Conservation (phyloP, 1,284 basidiomycete species). For the Leccinum olivaceoglutinosum region DNA sequence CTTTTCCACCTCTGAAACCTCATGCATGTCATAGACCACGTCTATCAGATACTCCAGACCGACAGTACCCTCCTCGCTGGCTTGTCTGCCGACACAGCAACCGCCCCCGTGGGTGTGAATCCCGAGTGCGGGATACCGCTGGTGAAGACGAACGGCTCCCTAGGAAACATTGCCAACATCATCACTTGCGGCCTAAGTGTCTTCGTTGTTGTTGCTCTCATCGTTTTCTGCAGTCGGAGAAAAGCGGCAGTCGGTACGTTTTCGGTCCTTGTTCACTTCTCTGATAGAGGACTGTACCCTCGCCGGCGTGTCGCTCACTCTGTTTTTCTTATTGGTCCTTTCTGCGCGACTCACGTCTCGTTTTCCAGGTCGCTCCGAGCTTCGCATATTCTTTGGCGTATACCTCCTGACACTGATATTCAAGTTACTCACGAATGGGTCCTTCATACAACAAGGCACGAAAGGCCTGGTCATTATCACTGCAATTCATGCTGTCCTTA, state of each 20-base stretch:
- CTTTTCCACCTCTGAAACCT: background rate
- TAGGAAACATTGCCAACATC: slow-evolving; percentile 74
- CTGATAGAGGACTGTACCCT: background rate
- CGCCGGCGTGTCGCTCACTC: background rate
- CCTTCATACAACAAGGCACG: slow-evolving; percentile 73
- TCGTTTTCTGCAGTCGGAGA: slow-evolving; percentile 39
- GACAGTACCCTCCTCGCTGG: slow-evolving; percentile 32
- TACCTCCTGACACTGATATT: slow-evolving; percentile 72
- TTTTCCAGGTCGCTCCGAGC: slow-evolving; percentile 58
- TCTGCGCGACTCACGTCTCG: slow-evolving; percentile 9
- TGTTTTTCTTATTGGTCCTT: background rate
- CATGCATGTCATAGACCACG: slow-evolving; percentile 8
- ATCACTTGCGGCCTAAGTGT: slow-evolving; percentile 60
- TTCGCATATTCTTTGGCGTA: slow-evolving; percentile 56
- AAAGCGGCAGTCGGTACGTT: slow-evolving; percentile 40
- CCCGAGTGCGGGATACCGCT: slow-evolving; percentile 50
- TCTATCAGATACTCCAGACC: slow-evolving; percentile 32
- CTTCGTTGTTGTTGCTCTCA: slow-evolving; percentile 43
- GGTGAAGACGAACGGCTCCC: slow-evolving; percentile 42
- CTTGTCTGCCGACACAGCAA: slow-evolving; percentile 34
- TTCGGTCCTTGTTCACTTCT: background rate
- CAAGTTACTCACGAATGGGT: slow-evolving; percentile 74
- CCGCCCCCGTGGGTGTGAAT: slow-evolving; percentile 55
- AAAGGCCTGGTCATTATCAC: slow-evolving; percentile 65
- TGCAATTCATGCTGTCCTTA: slow-evolving; percentile 66